Evolutionary conservation across 2,329 filamentous ascomycete species (phyloP).

Genomic region (Immersiporthe knoxdaviesiana): DNA sequence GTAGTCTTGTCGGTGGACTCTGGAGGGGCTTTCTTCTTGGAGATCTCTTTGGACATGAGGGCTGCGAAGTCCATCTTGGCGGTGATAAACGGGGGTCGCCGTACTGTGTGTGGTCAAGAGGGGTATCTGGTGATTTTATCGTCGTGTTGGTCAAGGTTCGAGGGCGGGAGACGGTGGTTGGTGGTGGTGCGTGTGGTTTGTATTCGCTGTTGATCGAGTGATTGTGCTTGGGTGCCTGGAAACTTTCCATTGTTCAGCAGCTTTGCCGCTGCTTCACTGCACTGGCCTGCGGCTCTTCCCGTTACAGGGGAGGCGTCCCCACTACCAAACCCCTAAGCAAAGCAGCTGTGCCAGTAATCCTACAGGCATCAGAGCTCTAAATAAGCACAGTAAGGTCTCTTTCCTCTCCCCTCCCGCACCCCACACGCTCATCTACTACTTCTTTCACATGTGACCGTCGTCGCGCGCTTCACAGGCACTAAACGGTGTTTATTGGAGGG

Average conservation of each 20-base stretch:
- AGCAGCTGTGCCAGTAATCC: conserved; percentile 11
- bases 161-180: not conserved
- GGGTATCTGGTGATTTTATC: not conserved
- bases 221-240: not conserved
- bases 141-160: not conserved
- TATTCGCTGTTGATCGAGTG: not conserved
- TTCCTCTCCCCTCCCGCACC: not conserved
- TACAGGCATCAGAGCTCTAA: conserved; percentile 3
- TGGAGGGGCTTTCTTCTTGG: conserved; percentile 67
- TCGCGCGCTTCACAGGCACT: not conserved
- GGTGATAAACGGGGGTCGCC: no score
- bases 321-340: not conserved
- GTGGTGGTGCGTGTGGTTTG: not conserved
- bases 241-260: not conserved
- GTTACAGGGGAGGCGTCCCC: conserved; percentile 8
- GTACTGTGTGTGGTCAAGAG: not conserved
- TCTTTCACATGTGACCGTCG: not conserved
- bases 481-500: not conserved
- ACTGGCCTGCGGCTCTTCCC: conserved; percentile 20
- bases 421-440: not conserved
- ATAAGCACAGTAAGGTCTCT: no score
- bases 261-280: not conserved
- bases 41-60: conserved; percentile 90
- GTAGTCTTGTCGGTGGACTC: conserved; percentile 37
- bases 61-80: conserved; percentile 88